Percentiles rank a stretch among this genome's conserved stretches.
These are phyloP conservation scores for Chlorella sp. DNA, from an alignment of 139 green algal species.

Conservation along the genomic window DNA sequence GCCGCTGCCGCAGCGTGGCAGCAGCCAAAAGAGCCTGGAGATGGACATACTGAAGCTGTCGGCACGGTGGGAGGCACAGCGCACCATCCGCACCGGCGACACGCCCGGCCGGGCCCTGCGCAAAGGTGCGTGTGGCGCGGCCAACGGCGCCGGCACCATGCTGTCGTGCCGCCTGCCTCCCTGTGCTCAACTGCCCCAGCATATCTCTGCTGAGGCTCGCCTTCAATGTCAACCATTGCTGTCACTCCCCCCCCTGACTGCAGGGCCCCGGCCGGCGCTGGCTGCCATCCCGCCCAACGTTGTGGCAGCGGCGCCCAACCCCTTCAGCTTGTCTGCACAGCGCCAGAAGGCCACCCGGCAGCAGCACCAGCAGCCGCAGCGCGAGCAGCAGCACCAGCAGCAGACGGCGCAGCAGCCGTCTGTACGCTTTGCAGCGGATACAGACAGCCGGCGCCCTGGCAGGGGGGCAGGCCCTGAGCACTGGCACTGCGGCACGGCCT, in stretches of 20 bases:
- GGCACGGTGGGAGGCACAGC: slow-evolving; percentile 7
- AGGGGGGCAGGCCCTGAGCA: neutral
- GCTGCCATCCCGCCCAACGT: neutral
- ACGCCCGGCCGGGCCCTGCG: slow-evolving; percentile 6
- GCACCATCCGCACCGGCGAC: slow-evolving; percentile 15
- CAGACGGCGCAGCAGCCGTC: slow-evolving; percentile 1
- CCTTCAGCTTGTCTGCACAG: slow-evolving; percentile 16
- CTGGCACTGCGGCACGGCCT: neutral
- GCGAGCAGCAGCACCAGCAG: neutral
- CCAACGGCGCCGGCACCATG: neutral
- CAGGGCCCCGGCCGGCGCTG: neutral
- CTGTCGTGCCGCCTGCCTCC: neutral
- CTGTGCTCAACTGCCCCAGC: neutral
- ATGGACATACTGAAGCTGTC: slow-evolving; percentile 15
- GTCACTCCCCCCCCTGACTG: neutral
- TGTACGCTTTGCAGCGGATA: neutral
- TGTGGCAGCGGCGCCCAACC: slow-evolving; percentile 10
- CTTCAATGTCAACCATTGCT: too few relatives aligned
- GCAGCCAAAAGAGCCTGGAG: neutral
- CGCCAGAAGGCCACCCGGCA: neutral
- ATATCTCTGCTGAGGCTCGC: neutral
- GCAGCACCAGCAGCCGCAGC: neutral
- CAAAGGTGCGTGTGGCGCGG: neutral
- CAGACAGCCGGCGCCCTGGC: neutral
- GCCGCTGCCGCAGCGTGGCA: slow-evolving; percentile 7